A percentile compares a stretch with the other conserved stretches of the same genome.
Conservation (phyloP, 345 rosid genomes). For the Moricandia arvensis region DNA sequence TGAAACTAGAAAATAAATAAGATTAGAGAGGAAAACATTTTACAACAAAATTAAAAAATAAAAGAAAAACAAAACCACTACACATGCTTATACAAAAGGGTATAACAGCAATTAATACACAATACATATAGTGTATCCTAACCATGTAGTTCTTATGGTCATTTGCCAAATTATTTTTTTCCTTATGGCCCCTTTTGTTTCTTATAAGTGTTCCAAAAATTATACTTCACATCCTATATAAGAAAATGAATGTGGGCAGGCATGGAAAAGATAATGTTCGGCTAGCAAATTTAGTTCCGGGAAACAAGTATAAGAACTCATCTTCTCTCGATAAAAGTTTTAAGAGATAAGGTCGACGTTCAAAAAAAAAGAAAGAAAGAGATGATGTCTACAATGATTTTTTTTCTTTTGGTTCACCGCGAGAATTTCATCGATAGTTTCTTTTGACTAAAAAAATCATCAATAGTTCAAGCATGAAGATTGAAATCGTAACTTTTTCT, state of each 20-base stretch:
- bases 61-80: too few relatives aligned
- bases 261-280: neutral
- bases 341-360: too few relatives aligned
- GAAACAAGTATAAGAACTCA: neutral
- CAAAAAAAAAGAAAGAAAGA: neutral
- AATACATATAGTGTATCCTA: too few relatives aligned
- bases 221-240: neutral
- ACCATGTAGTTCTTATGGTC: too few relatives aligned
- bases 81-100: too few relatives aligned
- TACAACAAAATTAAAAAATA: too few relatives aligned
- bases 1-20: too few relatives aligned
- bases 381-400: neutral
- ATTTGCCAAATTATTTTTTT: too few relatives aligned
- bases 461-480: neutral
- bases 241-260: neutral
- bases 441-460: neutral
- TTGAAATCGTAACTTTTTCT: too few relatives aligned
- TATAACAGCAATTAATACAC: too few relatives aligned
- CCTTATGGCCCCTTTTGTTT: neutral
- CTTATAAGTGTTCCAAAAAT: neutral
- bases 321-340: neutral
- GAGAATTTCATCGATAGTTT: neutral
- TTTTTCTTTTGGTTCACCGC: neutral
- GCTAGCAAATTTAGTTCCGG: neutral
- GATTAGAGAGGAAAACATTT: too few relatives aligned